Base-by-base conservation (phyloP, 345 rosid genomes). In the Trapa incisa region DNA sequence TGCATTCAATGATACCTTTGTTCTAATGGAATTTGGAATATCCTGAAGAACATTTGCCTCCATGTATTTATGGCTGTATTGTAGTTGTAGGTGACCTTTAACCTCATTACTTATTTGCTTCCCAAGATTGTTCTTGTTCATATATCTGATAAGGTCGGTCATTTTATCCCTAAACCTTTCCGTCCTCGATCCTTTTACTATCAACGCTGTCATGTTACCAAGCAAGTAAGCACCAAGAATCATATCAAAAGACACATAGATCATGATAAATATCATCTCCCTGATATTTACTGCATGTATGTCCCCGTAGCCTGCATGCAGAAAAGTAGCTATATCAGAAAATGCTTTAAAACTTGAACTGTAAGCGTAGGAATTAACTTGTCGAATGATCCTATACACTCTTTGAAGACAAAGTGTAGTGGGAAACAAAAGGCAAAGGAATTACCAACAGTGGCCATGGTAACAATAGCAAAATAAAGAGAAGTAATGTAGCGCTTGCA, bases 401-500 rank as follows among this genome's bases (percentile, higher is more conserved):
- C 4, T 50, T 15, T 16, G 4, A 50, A 15, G 56, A 50, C 0
- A 29, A 15, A 4, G 48, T 45, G 5, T 6, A 50, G 29, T n/a
- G 56, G 0, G 11, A 41, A 50, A 10, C 15, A 35, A 60, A 0
- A 14, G 32, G 0, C 57, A 50, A 58, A 50, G n/a, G 32, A 54
- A 73, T 76, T 80, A 85, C 98, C 98, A 11, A 92, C 96, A 37
- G 98, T 89, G 17, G 86, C 96, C 98, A 92, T 89, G 56, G 96
- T 92, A 56, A 87, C 93, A 70, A 92, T 78, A 0, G 98, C 91
- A 37, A 92, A 89, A 70, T 92, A 89, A 42, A 89, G 82, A 10
- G 98, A 89, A 10, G 94, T 83, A 32, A 78, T 32, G 70, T 92
- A 92, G 1, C 91, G 78, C 72, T 75, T 92, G 89, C 92, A 81